Base-by-base conservation (phyloP, 192 early-diverging fungal species). In the Rhizophagus clarus region DNA sequence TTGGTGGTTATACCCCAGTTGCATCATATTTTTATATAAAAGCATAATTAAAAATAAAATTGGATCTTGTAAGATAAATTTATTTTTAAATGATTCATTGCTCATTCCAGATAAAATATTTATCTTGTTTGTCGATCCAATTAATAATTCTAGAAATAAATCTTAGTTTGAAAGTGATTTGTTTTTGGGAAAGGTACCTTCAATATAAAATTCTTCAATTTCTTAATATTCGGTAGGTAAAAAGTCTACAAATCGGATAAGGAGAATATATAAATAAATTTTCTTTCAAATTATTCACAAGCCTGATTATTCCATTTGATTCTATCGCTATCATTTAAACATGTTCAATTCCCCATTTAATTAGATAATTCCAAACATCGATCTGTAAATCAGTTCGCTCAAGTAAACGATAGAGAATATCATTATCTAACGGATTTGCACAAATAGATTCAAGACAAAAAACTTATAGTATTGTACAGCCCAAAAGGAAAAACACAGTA, bases 381-480 rank as follows among this genome's bases (percentile, higher is more conserved):
- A 76, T 37, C 32, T 40, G 29, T 9, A 76, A 40, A 15, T 49
- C 14, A 14, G 2, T 11, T 0, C 47, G 47, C 15, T 49, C 4
- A 49, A 49, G 11, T 15, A 49, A 49, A 15, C 14, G 1, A 49
- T 49, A 4, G 4, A 49, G 47, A 49, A 49, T 49, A 49, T 49
- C 47, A 15, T 49, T 15, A 15, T 49, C 47, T 15, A 49, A 15
- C 3, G 47, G 60, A 24, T 76, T 29, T 63, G 34, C 20, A 32
- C 74, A 76, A n/a, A 76, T 61, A 17, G 20, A 42, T 11, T 76
- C 31, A 62, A 76, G 34, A 29, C 72, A 74, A 40, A 40, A 37
- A n/a, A n/a, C 56, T 64, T 64, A 31, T 24, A 76, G 32, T 63
- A n/a, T 63, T 24, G 64, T 64, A 40, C 56, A 76, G 15, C 24